Evolutionary conservation across 108 stramenopile genomes (phyloP), one percentile per base, ranked within the genome.

Genomic region (Asterionellopsis glacialis): DNA sequence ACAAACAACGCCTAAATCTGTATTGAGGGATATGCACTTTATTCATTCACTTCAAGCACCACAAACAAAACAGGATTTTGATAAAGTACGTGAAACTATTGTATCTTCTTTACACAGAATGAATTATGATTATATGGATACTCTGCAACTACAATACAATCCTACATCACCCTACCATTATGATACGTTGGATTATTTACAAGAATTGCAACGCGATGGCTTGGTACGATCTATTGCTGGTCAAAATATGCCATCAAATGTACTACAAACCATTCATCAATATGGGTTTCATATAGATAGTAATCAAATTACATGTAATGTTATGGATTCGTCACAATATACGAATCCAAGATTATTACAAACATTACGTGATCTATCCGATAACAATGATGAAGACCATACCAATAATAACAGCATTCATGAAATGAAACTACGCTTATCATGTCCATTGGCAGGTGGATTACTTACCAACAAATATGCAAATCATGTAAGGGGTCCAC

Each of bases 171-270:
- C 77, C 11, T 84, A 81, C 59, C 63, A 74, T 70, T 40, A 87
- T 61, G 89, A 90, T 63, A 66, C 74, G 1, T 66, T 90, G 33
- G 77, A 87, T 57, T 50, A 48, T 45, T 60, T 84, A 3, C 53
- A 54, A 33, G 85, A 90, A 23, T 64, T 87, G 76, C 78, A 85
- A 64, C 70, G 74, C 1, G 85, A 90, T 51, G 89, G 89, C 12
- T 63, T 74, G 6, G 59, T 90, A 22, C 70, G 67, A 61, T 87
- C 85, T 21, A 71, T 83, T 59, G 53, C 62, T 33, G 73, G 67
- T 11, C 44, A 49, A 11, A 58, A 78, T 42, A 74, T 83, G 16
- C 73, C 86, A 26, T 10, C 59, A 0, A 45, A 55, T 11, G 16
- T 80, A 18, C 48, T 82, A 10, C 48, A 52, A 11, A 41, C 51